Evolutionary conservation across 73 alveolate species (phyloP).

Genomic region (Symbiodinium natans): DNA sequence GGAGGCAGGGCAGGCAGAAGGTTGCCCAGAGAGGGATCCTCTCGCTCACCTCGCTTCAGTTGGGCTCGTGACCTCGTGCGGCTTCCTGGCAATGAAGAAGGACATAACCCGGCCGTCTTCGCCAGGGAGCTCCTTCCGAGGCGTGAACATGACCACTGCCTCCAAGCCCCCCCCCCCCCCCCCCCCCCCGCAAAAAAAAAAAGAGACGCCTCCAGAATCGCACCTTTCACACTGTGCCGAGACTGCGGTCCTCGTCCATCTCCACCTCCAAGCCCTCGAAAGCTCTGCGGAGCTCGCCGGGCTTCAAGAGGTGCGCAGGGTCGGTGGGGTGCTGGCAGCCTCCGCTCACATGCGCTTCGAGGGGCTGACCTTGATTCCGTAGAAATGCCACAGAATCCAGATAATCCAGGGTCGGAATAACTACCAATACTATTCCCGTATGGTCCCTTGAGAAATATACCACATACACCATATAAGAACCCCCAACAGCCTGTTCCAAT

Average conservation of each 20-base stretch:
- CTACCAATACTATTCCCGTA: too few relatives aligned
- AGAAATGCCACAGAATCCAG: background rate
- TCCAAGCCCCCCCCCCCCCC: background rate
- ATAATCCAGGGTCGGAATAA: background rate
- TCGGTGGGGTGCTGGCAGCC: slow-evolving; percentile 74
- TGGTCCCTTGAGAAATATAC: too few relatives aligned
- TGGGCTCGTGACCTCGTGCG: too few relatives aligned
- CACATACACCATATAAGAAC: too few relatives aligned
- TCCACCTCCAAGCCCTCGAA: slow-evolving; percentile 21
- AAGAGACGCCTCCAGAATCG: background rate
- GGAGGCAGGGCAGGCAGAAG: too few relatives aligned
- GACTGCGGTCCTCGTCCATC: slow-evolving; percentile 70
- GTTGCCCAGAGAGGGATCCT: too few relatives aligned
- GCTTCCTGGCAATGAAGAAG: slow-evolving; percentile 74
- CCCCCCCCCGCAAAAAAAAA: background rate
- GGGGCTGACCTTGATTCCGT: background rate
- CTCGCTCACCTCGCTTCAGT: too few relatives aligned
- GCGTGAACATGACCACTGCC: background rate
- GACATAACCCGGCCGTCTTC: slow-evolving; percentile 87
- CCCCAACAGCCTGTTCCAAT: too few relatives aligned
- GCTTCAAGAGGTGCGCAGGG: slow-evolving; percentile 68
- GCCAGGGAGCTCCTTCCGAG: slow-evolving; percentile 41
- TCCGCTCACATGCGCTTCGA: background rate
- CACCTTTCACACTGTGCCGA: too few relatives aligned
- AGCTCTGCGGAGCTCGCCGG: slow-evolving; percentile 41